phyloP scores from a whole-genome alignment of 1,139 yeast genomes.

The Diutina siamensis region DNA sequence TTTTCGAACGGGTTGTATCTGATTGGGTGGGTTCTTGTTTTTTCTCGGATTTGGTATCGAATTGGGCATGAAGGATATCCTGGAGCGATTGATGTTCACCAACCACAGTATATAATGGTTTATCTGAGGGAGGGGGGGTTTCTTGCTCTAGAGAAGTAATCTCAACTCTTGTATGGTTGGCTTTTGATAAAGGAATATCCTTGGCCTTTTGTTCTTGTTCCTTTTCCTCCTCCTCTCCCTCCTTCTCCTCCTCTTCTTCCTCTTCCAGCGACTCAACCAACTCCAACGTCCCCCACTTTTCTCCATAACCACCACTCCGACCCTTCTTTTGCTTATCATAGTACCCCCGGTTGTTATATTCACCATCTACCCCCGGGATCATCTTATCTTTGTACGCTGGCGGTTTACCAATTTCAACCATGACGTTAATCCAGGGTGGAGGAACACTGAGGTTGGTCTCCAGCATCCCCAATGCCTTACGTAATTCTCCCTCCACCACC shows the following conservation, averaged over 20 bases:
- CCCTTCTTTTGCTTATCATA: conserved; percentile 4
- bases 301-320: neutral
- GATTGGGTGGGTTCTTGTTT: neutral
- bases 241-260: conserved; percentile 11
- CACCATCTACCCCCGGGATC: conserved; percentile 42
- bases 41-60: neutral
- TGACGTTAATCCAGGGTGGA: conserved; percentile 75
- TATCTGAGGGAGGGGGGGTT: neutral
- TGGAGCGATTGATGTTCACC: neutral
- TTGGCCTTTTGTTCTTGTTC: neutral
- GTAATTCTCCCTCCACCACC: conserved; percentile 41
- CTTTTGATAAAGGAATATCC: neutral
- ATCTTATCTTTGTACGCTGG: conserved; percentile 65
- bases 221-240: conserved; percentile 8
- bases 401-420: conserved; percentile 72
- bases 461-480: conserved; percentile 61
- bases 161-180: neutral
- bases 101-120: neutral
- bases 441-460: conserved; percentile 35
- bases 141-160: neutral
- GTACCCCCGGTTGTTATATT: conserved; percentile 31
- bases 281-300: neutral
- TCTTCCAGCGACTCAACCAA: conserved; percentile 11
- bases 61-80: neutral
- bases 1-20: neutral